phyloP scores from a whole-genome alignment of 768 basidiomycete genomes.

The Butyriboletus loyo region DNA sequence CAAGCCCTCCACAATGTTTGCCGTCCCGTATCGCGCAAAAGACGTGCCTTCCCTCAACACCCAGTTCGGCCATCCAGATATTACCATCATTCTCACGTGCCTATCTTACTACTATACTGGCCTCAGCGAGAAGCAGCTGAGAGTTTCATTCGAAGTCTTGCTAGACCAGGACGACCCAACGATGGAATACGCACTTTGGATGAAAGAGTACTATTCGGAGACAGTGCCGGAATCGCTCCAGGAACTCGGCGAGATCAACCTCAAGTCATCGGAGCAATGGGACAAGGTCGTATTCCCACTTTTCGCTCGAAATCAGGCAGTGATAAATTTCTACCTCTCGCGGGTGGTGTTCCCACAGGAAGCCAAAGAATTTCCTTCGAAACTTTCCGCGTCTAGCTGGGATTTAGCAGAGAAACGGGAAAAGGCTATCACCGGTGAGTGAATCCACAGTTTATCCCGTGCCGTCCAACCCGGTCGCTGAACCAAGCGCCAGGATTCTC shows the following conservation, averaged over 20 bases:
- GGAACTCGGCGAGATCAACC: neutral
- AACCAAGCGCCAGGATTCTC: too few species aligned
- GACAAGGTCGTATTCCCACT: neutral
- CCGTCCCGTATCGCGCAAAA: constrained; percentile 36
- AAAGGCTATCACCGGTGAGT: too few species aligned
- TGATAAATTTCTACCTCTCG: too few species aligned
- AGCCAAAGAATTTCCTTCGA: too few species aligned
- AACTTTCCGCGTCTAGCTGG: too few species aligned
- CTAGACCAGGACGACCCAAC: constrained; percentile 3
- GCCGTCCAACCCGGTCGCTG: too few species aligned
- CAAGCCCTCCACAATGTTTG: constrained; percentile 19
- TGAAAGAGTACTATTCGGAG: neutral
- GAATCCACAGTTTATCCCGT: too few species aligned
- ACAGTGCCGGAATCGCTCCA: neutral
- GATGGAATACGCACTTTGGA: neutral
- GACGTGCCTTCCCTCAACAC: constrained; percentile 31
- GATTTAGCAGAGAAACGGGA: too few species aligned
- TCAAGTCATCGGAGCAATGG: constrained; percentile 10
- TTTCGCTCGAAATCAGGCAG: constrained; percentile 1
- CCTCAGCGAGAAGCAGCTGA: neutral
- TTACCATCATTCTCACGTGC: constrained; percentile 30
- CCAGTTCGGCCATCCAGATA: constrained; percentile 37
- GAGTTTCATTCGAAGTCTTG: neutral
- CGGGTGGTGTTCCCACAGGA: too few species aligned
- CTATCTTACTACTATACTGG: constrained; percentile 32